A percentile compares a stretch with the other conserved stretches of the same genome.
Evolutionary conservation across 1,284 basidiomycete genomes (phyloP).

Genomic region (Moniliella sp.): DNA sequence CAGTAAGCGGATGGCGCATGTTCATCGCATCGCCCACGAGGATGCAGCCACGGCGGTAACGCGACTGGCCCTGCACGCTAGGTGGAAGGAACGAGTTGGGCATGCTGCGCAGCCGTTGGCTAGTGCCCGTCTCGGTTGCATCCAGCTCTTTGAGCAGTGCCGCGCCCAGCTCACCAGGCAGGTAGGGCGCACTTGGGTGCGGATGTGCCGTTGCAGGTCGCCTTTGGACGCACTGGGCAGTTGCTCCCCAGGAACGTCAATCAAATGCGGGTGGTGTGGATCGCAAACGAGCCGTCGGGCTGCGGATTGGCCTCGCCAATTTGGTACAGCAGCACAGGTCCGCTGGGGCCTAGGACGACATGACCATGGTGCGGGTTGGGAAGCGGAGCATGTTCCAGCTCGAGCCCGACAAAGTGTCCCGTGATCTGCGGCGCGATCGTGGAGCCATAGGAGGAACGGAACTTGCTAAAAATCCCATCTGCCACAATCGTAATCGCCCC

Average conservation of each 20-base stretch:
- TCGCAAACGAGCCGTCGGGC: too few relatives aligned
- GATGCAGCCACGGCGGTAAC: slow-evolving; percentile 48
- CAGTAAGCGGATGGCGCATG: slow-evolving; percentile 94
- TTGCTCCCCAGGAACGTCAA: slow-evolving; percentile 61
- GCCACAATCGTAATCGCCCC: slow-evolving; percentile 69
- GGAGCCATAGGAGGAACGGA: slow-evolving; percentile 41
- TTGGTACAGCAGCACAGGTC: slow-evolving; percentile 73
- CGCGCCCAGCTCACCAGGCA: slow-evolving; percentile 6
- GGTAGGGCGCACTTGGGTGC: slow-evolving; percentile 17
- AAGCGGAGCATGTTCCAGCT: slow-evolving; percentile 52
- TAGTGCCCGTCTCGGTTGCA: too few relatives aligned
- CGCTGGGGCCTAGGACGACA: slow-evolving; percentile 49
- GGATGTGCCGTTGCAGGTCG: slow-evolving; percentile 25
- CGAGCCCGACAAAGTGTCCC: slow-evolving; percentile 60
- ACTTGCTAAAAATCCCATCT: slow-evolving; percentile 83
- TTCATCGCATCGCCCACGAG: slow-evolving; percentile 92
- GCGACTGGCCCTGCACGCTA: slow-evolving; percentile 49
- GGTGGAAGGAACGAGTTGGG: slow-evolving; percentile 84
- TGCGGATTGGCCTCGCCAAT: too few relatives aligned
- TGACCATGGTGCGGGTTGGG: slow-evolving; percentile 70
- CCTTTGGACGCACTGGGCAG: slow-evolving; percentile 54
- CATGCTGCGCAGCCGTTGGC: slow-evolving; percentile 50
- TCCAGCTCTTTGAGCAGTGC: slow-evolving; percentile 15
- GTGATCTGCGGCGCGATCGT: slow-evolving; percentile 39
- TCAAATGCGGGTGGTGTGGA: slow-evolving; percentile 60